Evolutionary conservation across 1,139 yeast genomes (phyloP), one percentile per base, ranked within the genome.

Genomic region (Nakaseomyces kungkrabaensis): DNA sequence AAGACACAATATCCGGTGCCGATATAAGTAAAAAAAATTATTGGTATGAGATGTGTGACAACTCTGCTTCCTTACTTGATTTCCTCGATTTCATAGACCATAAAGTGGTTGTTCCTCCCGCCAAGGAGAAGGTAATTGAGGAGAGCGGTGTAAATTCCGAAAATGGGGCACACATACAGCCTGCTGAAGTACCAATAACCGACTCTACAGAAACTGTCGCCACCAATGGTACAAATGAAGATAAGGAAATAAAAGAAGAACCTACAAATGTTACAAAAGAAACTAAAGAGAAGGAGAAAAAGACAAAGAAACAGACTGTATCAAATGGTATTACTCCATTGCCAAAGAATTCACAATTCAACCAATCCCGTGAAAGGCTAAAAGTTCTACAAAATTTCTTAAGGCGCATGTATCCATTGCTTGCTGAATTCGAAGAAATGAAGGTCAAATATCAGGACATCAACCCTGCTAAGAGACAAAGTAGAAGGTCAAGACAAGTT

Each of bases 31-130:
- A 50, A 4, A 61, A 61, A 48, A 56, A 50, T 7, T 64, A 64
- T 46, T 64, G 68, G 68, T 62, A 60, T 50, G 68, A 64, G 48
- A 59, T 64, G 61, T 64, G 67, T 40, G 59, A 59, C 49, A 60
- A 63, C 50, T 46, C 62, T 5, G 53, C 55, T 32, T 51, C 65
- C 2, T 47, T 64, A 32, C 50, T 54, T 22, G 61, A 63, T 37
- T 64, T 64, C 40, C 48, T 64, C 7, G 59, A 55, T 11, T 54
- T 61, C 36, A 47, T 64, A 43, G 65, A 62, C 33, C 58, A 54
- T 43, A 63, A 64, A 45, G 55, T 62, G 25, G 49, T 42, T 13
- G 27, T 41, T 42, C 37, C 50, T 9, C 47, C 51, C 37, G 52
- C 53, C 34, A 33, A 42, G 11, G 56, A 54, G 25, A 43, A 52